Conservation (phyloP, 148 eudicot genomes). For the Cornus florida region DNA sequence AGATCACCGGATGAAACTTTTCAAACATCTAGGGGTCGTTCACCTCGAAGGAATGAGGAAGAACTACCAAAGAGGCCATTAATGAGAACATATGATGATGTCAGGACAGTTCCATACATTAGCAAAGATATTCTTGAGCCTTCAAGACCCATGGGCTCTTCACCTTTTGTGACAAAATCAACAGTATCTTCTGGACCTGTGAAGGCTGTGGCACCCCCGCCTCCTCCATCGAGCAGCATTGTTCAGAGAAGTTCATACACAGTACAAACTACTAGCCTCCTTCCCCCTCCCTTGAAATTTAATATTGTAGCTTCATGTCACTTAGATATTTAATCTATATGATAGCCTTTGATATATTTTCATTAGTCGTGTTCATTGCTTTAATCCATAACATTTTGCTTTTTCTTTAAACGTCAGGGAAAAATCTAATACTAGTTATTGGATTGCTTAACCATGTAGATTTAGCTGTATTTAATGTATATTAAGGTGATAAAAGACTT, state of each 20-base stretch:
- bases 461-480: not conserved
- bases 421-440: not conserved
- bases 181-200: constrained; percentile 38
- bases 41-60: constrained; percentile 53
- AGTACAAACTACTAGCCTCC: constrained; percentile 39
- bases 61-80: constrained; percentile 47
- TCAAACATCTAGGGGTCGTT: constrained; percentile 41
- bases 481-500: too few species aligned
- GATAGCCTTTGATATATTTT: not conserved
- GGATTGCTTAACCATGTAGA: not conserved
- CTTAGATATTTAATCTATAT: not conserved
- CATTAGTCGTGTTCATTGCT: not conserved
- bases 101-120: constrained; percentile 38
- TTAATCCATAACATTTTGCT: not conserved
- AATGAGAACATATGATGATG: constrained; percentile 57
- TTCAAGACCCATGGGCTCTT: constrained; percentile 47
- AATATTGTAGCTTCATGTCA: not conserved
- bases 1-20: constrained; percentile 52
- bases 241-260: constrained; percentile 46
- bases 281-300: not conserved
- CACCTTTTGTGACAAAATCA: constrained; percentile 43
- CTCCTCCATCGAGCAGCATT: constrained; percentile 34
- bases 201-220: constrained; percentile 39
- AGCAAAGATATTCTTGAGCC: constrained; percentile 44
- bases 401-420: not conserved